phyloP scores from a whole-genome alignment of 2,329 filamentous ascomycete genomes.

The Fusarium bactridioides region DNA sequence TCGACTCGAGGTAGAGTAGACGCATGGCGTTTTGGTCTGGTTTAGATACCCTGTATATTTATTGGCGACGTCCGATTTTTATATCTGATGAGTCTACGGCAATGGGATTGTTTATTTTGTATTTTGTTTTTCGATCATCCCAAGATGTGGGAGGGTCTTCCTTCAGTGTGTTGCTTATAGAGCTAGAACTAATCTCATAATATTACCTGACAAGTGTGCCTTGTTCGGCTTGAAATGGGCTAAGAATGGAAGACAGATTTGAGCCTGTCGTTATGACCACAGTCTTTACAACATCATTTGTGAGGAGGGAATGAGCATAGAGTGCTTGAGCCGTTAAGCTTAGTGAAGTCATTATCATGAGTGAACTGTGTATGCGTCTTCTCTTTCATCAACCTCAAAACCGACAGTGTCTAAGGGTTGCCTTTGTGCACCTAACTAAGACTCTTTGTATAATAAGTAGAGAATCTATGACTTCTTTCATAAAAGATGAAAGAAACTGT shows the following conservation, averaged over 20 bases:
- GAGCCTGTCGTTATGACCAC: no score
- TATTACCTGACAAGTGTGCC: not conserved
- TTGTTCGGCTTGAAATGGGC: not conserved
- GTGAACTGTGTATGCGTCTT: not conserved
- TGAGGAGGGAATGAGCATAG: not conserved
- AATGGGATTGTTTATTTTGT: not conserved
- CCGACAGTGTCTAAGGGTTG: no score
- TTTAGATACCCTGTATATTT: slow-evolving; percentile 34
- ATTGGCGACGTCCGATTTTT: not conserved
- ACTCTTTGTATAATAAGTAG: not conserved
- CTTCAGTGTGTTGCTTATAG: not conserved
- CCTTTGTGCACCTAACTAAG: not conserved
- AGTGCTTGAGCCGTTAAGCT: not conserved
- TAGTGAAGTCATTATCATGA: not conserved
- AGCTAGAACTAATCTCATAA: not conserved
- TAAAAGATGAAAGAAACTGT: not conserved
- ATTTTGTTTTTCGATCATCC: not conserved
- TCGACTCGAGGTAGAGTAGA: not conserved
- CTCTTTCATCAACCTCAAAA: not conserved
- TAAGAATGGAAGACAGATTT: not conserved
- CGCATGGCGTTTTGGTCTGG: slow-evolving; percentile 17
- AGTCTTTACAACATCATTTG: not conserved
- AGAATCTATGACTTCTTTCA: not conserved
- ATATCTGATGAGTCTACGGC: not conserved
- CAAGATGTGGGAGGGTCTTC: not conserved